Base-by-base conservation (phyloP, 345 rosid species). In the Gossypium raimondii region DNA sequence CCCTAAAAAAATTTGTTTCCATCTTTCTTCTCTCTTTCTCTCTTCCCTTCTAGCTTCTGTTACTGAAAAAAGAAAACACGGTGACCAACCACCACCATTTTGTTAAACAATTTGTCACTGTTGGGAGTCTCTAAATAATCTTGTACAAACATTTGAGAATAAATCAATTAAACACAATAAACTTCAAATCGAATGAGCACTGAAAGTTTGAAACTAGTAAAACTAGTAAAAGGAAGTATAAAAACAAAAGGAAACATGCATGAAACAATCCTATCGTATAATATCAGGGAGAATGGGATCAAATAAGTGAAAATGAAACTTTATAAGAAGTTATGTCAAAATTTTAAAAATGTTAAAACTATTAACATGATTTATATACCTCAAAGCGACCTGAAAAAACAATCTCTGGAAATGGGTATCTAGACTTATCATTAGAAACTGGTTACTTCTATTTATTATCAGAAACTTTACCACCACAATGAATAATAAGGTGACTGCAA, bases 401-500 rank as follows among this genome's bases (percentile, higher is more conserved):
- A 70, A 92, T 91, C 78, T 89, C 92, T 14, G 97, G 93, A 79
- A 92, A 84, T 70, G 97, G 95, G 78, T 88, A 93, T 38, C 72
- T 83, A 61, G 78, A 80, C 53, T 83, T 84, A 81, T 79, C 87
- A 84, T 82, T 86, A 53, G 86, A 50, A 65, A 65, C 79, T 18
- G 67, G 78, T 53, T 73, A 82, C 83, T 84, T 88, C 79, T 77
- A 87, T 82, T 82, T 86, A 66, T 52, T 70, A 84, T 84, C 85
- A 76, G 61, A 29, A 76, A 67, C 76, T 75, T 86, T 87, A 20
- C 91, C 87, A 78, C 85, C 87, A 78, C 84, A 87, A 45, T 83
- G 75, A 81, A 90, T 92, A 52, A 97, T 94, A 77, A 96, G 87
- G 62, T 92, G 89, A 83, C 86, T 85, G 82, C 98, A 96, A 82